phyloP scores from a whole-genome alignment of 2,329 filamentous ascomycete species.

The Aspergillus versicolor region DNA sequence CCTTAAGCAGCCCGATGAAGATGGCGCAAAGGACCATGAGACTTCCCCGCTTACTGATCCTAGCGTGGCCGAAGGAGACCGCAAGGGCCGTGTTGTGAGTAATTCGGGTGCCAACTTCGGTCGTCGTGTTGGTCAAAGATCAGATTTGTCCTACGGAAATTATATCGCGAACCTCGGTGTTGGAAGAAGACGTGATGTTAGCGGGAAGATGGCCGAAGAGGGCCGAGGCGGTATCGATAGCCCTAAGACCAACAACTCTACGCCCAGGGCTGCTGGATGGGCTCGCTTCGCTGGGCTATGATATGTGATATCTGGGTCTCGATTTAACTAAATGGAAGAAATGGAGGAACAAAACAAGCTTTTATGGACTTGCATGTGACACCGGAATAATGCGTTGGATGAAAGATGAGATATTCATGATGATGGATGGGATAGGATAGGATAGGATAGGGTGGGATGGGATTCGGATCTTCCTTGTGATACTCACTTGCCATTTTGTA shows the following conservation, averaged over 20 bases:
- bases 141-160: conserved; percentile 40
- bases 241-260: conserved; percentile 3
- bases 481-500: conserved; percentile 11
- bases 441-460: neutral
- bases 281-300: conserved; percentile 47
- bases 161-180: conserved; percentile 46
- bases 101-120: conserved; percentile 42
- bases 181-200: conserved; percentile 47
- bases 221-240: conserved; percentile 35
- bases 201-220: conserved; percentile 49
- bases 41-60: conserved; percentile 13
- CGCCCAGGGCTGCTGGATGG: conserved; percentile 45
- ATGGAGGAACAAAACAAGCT: neutral
- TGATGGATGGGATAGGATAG: conserved; percentile 3
- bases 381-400: conserved; percentile 2
- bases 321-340: neutral
- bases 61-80: conserved; percentile 30
- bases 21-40: conserved; percentile 21
- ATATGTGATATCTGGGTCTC: conserved; percentile 7
- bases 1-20: conserved; percentile 32
- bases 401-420: conserved; percentile 5
- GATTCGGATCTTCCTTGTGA: conserved; percentile 6
- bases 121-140: conserved; percentile 25
- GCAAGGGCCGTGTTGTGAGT: conserved; percentile 45
- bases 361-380: neutral